A percentile compares a stretch with the other conserved stretches of the same genome.
Evolutionary conservation across 2,329 filamentous ascomycete species (phyloP).

Genomic region (Penicillium sp.): DNA sequence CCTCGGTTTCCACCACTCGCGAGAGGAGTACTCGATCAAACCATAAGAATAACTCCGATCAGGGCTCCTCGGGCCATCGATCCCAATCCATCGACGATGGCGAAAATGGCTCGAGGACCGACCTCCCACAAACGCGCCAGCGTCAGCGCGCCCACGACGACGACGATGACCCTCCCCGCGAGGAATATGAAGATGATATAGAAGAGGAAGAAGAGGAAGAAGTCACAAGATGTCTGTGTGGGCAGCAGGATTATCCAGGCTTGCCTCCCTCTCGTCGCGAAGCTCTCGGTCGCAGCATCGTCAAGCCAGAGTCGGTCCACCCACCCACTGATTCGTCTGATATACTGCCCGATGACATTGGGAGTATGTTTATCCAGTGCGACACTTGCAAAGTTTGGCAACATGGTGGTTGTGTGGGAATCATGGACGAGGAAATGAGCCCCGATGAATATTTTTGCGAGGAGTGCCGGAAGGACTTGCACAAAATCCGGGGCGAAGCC

Average conservation of each 20-base stretch:
- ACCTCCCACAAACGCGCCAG: slow-evolving; percentile 70
- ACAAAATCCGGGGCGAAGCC: slow-evolving; percentile 75
- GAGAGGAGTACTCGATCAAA: slow-evolving; percentile 74
- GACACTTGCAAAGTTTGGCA: slow-evolving; percentile 98
- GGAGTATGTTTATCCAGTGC: slow-evolving; percentile 96
- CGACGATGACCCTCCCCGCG: slow-evolving; percentile 57
- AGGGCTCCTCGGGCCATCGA: slow-evolving; percentile 68
- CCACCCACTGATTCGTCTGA: slow-evolving; percentile 61
- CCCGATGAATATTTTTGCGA: slow-evolving; percentile 99
- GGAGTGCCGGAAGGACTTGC: slow-evolving; percentile 85
- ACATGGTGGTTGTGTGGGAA: slow-evolving; percentile 95
- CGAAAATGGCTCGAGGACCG: slow-evolving; percentile 53
- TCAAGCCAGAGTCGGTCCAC: slow-evolving; percentile 59
- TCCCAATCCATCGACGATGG: slow-evolving; percentile 58
- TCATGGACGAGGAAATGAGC: slow-evolving; percentile 88
- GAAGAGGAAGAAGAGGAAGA: slow-evolving; percentile 82
- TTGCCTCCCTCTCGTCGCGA: slow-evolving; percentile 62
- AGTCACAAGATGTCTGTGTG: slow-evolving; percentile 92
- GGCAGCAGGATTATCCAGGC: slow-evolving; percentile 91
- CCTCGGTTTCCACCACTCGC: slow-evolving; percentile 69
- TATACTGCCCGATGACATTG: slow-evolving; percentile 75
- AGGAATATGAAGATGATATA: slow-evolving; percentile 63
- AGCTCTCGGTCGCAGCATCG: slow-evolving; percentile 52
- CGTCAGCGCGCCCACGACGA: slow-evolving; percentile 75
- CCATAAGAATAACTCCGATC: slow-evolving; percentile 70